phyloP scores from a whole-genome alignment of 345 rosid genomes.

The Ceriops decandra region DNA sequence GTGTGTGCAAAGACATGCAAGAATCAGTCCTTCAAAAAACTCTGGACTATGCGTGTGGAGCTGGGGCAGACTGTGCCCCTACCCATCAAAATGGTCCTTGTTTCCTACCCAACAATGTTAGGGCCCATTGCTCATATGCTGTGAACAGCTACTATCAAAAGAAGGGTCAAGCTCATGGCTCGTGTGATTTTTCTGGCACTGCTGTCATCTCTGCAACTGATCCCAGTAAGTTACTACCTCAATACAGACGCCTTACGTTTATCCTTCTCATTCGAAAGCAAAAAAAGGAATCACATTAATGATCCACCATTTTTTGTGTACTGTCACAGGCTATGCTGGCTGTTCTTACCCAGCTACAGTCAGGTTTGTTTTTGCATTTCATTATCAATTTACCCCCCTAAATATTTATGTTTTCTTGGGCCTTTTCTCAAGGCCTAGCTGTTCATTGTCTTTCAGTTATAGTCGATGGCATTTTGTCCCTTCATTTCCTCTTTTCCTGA shows the following conservation, averaged over 20 bases:
- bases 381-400: neutral
- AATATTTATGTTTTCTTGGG: neutral
- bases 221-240: conserved; percentile 21
- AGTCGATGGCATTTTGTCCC: neutral
- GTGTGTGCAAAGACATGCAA: conserved; percentile 67
- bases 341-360: conserved; percentile 46
- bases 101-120: conserved; percentile 68
- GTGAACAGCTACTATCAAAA: conserved; percentile 88
- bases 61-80: conserved; percentile 89
- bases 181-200: conserved; percentile 80
- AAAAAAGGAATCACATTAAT: too few species aligned
- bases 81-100: conserved; percentile 54
- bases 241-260: too few species aligned
- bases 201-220: conserved; percentile 37
- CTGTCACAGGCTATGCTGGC: conserved; percentile 35
- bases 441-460: neutral
- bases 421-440: neutral
- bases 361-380: conserved; percentile 29
- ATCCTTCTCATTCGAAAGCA: too few species aligned
- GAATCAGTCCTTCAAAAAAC: conserved; percentile 64
- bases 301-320: neutral
- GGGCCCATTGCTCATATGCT: conserved; percentile 76
- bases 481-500: neutral
- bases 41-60: conserved; percentile 90
- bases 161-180: conserved; percentile 62